A percentile compares a stretch with the other conserved stretches of the same genome.
Evolutionary conservation across 148 eudicot species (phyloP).

Genomic region (Beta vulgaris): DNA sequence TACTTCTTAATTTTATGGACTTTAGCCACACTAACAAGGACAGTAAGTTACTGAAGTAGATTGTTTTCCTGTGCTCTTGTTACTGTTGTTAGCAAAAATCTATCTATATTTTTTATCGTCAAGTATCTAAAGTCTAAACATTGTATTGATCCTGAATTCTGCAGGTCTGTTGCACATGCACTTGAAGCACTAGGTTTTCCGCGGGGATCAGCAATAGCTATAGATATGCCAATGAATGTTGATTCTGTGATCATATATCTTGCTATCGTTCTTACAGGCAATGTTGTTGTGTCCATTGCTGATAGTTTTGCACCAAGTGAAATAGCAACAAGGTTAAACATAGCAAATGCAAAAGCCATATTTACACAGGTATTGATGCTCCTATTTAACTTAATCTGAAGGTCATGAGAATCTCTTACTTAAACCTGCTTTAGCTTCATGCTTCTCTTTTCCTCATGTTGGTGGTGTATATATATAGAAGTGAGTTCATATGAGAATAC

Average conservation of each 20-base stretch:
- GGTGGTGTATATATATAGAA: too few species aligned
- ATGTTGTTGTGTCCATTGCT: constrained; percentile 89
- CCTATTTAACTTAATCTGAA: not conserved
- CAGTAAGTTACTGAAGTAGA: not conserved
- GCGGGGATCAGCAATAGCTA: constrained; percentile 87
- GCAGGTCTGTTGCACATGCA: constrained; percentile 80
- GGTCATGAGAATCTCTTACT: not conserved
- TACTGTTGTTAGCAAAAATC: not conserved
- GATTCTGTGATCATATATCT: constrained; percentile 84
- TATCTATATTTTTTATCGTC: too few species aligned
- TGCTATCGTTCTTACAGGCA: constrained; percentile 88
- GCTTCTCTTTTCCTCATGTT: not conserved
- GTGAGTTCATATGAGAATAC: too few species aligned
- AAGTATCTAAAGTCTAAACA: too few species aligned
- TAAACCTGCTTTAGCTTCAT: not conserved
- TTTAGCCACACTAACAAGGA: not conserved
- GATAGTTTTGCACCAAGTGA: constrained; percentile 94
- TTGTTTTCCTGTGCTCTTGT: not conserved
- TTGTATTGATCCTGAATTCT: constrained; percentile 11
- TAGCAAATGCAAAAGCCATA: constrained; percentile 82
- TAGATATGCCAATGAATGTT: constrained; percentile 98
- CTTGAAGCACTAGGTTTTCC: constrained; percentile 65
- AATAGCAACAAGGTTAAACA: constrained; percentile 69
- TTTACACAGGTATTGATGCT: constrained; percentile 74
- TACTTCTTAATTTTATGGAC: not conserved